phyloP scores from a whole-genome alignment of 2,329 filamentous ascomycete species.

The Neophaeococcomyces aloes region DNA sequence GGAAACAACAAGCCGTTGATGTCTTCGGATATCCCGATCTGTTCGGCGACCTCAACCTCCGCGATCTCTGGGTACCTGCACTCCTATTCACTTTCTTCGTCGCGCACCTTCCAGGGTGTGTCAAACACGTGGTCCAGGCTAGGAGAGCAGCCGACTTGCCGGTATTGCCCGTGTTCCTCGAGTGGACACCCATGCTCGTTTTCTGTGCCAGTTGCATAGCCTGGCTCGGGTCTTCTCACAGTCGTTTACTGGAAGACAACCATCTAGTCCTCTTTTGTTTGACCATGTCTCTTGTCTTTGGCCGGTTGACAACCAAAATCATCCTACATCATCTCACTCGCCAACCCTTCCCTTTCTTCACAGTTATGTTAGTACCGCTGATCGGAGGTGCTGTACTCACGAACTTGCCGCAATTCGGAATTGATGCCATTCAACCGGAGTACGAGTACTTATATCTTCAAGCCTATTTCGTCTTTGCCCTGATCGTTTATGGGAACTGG shows the following conservation, averaged over 20 bases:
- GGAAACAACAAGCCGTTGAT: slow-evolving; percentile 63
- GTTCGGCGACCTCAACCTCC: slow-evolving; percentile 63
- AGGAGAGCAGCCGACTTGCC: slow-evolving; percentile 62
- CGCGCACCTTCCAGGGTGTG: slow-evolving; percentile 77
- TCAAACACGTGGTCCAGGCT: slow-evolving; percentile 72
- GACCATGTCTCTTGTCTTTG: slow-evolving; percentile 94
- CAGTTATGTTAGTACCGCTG: slow-evolving; percentile 76
- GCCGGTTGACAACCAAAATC: slow-evolving; percentile 97
- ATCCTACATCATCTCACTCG: slow-evolving; percentile 89
- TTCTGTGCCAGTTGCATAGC: slow-evolving; percentile 71
- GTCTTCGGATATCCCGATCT: slow-evolving; percentile 54
- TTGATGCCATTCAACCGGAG: slow-evolving; percentile 48
- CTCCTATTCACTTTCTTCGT: slow-evolving; percentile 56
- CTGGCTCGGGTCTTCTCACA: slow-evolving; percentile 87
- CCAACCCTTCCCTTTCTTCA: slow-evolving; percentile 96
- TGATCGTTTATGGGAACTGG: slow-evolving; percentile 86
- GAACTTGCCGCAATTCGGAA: slow-evolving; percentile 69
- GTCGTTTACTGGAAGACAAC: slow-evolving; percentile 68
- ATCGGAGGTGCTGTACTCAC: slow-evolving; percentile 72
- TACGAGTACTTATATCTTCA: slow-evolving; percentile 73
- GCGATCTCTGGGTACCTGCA: slow-evolving; percentile 76
- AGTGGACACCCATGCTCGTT: slow-evolving; percentile 84
- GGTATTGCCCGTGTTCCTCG: slow-evolving; percentile 71
- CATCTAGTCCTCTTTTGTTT: slow-evolving; percentile 85
- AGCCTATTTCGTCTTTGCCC: slow-evolving; percentile 70